Evolutionary conservation across 176 grass and related monocot genomes (phyloP).

Genomic region (Echinochloa phyllopogon): DNA sequence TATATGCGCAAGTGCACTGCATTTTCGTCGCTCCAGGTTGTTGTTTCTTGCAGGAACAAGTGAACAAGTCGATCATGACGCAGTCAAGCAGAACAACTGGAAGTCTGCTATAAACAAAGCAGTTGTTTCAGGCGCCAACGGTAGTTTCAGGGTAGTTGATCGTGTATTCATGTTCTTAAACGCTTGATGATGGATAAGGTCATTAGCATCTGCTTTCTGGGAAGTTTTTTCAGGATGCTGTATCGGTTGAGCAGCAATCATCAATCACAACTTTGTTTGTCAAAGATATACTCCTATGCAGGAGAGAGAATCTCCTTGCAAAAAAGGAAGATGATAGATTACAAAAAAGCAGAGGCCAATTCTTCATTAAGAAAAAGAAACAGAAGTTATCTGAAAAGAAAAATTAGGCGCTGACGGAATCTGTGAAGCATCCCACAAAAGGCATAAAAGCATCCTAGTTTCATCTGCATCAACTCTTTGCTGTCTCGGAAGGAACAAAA

Average conservation of each 20-base stretch:
- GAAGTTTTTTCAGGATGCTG: not conserved
- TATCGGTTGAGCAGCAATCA: not conserved
- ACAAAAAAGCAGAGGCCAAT: not conserved
- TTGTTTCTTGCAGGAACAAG: not conserved
- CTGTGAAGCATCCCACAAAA: constrained; percentile 9
- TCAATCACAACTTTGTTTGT: not conserved
- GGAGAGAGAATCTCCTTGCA: not conserved
- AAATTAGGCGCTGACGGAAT: not conserved
- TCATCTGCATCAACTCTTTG: constrained; percentile 8
- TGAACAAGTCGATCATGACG: not conserved
- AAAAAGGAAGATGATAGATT: not conserved
- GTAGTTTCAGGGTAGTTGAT: not conserved
- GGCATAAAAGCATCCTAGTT: not conserved
- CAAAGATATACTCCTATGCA: not conserved
- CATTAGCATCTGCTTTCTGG: not conserved
- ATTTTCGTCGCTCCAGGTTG: not conserved
- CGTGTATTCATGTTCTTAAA: not conserved
- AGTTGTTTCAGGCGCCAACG: not conserved
- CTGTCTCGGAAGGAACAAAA: not conserved
- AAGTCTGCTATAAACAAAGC: not conserved
- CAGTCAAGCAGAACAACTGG: not conserved
- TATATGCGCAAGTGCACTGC: constrained; percentile 4
- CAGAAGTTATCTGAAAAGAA: not conserved
- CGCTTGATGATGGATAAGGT: not conserved
- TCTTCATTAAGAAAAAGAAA: not conserved